Evolutionary conservation across 2,329 filamentous ascomycete genomes (phyloP).

Genomic region (Trichoderma sp.): DNA sequence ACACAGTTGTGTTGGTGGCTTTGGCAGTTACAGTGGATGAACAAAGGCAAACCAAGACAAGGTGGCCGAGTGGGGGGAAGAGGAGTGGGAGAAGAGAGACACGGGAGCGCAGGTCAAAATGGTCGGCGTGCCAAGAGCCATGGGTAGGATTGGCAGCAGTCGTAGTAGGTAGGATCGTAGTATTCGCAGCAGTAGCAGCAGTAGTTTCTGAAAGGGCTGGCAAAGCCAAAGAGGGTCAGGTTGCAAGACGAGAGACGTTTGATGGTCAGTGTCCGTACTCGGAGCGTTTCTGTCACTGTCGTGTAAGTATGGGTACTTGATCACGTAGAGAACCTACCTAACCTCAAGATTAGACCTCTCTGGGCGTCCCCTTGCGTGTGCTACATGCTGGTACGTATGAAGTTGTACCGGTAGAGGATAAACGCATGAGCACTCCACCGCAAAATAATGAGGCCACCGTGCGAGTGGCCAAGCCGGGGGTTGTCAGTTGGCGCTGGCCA

Average conservation of each 20-base stretch:
- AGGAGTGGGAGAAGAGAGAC: constrained; percentile 10
- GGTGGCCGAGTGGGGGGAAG: not conserved
- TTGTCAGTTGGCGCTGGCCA: constrained; percentile 26
- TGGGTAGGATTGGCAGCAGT: not conserved
- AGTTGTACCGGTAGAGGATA: not conserved
- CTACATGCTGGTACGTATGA: not conserved
- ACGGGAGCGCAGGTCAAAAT: constrained; percentile 1
- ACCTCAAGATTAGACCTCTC: not conserved
- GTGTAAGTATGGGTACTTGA: not conserved
- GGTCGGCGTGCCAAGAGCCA: constrained; percentile 10
- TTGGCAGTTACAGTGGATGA: not conserved
- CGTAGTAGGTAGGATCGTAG: not conserved
- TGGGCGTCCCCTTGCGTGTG: not conserved
- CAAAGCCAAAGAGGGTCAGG: not conserved
- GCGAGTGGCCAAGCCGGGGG: constrained; percentile 26
- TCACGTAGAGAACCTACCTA: not conserved
- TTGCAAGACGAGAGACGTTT: not conserved
- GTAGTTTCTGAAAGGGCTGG: not conserved
- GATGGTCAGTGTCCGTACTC: constrained; percentile 1
- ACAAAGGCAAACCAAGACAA: not conserved
- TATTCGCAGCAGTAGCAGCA: not conserved
- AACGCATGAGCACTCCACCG: constrained; percentile 16
- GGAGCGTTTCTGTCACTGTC: not conserved
- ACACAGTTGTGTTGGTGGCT: not conserved
- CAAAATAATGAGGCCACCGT: constrained; percentile 28